Evolutionary conservation across 2,329 filamentous ascomycete species (phyloP), one percentile per base, ranked within the genome.

Genomic region (Paecilomyces fulvus): DNA sequence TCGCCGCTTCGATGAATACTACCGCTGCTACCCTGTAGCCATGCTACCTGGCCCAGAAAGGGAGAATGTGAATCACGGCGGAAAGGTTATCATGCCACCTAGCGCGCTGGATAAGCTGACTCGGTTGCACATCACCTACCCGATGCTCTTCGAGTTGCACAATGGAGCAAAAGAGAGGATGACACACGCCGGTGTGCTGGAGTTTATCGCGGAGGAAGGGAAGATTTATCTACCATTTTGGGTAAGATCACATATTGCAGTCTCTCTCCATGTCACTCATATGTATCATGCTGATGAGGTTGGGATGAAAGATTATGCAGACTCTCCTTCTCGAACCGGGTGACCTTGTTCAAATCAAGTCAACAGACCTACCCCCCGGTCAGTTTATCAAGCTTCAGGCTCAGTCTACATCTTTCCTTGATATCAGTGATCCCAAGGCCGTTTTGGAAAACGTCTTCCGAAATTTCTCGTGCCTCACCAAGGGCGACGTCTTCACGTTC

Each of bases 201-300:
- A 99, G 74, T 99, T 99, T 69, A 94, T 96, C 56, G 94, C 94
- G 3, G 94, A 99, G 70, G 94, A 99, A 73, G 94, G 94, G 52
- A 89, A 94, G 70, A 91, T 95, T 55, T 99, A 99, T 75, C 80
- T 99, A 59, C 94, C 94, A 30, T 90, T 92, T 73, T 99, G 94
- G 92, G 89, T 92, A 77, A 61, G 81, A 73, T 33, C 11, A 3
- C 28, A 21, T 17, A 4, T 52, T 30, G 14, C 10, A 7, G 6
- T 3, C 58, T 1, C 28, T 9, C 48, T 49, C n/a, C n/a, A 51
- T 8, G 49, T 30, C 20, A 21, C 31, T 30, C 17, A 5, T 21
- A 11, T 17, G 11, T 28, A 17, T 31, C 10, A 46, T 49, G 17
- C n/a, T 52, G 30, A 59, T 71, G 49, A 70, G 67, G 58, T 30